A percentile compares a stretch with the other conserved stretches of the same genome.
phyloP scores from a whole-genome alignment of 306 rosid genomes.

The Casuarina cunninghamiana region DNA sequence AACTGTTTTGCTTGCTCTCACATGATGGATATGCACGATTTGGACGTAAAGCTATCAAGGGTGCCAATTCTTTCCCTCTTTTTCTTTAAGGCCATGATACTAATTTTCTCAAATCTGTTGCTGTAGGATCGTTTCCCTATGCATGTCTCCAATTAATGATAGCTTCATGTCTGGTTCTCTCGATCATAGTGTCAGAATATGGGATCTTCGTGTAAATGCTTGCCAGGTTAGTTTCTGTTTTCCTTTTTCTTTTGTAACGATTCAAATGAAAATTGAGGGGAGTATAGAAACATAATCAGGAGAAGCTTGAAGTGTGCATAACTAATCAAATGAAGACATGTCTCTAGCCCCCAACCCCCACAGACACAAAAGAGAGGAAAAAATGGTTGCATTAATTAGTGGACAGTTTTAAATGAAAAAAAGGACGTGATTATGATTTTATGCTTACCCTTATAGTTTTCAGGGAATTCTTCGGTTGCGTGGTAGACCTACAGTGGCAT shows the following conservation, averaged over 20 bases:
- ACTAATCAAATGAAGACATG: not conserved
- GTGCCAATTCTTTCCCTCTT: not conserved
- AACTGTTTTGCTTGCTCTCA: not conserved
- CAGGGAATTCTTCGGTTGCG: slow-evolving; percentile 93
- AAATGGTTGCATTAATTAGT: not conserved
- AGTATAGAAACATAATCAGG: not conserved
- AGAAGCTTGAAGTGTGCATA: not conserved
- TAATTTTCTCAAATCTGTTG: slow-evolving; percentile 29
- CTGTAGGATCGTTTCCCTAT: slow-evolving; percentile 83
- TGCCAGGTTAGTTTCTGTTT: slow-evolving; percentile 71
- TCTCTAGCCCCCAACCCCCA: too few species aligned
- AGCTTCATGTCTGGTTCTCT: slow-evolving; percentile 99
- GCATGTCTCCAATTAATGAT: slow-evolving; percentile 98
- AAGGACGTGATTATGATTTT: slow-evolving; percentile 30
- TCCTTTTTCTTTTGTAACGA: not conserved
- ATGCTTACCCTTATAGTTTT: slow-evolving; percentile 52
- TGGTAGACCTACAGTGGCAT: slow-evolving; percentile 96
- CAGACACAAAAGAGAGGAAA: not conserved
- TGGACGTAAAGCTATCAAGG: slow-evolving; percentile 4
- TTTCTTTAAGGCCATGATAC: slow-evolving; percentile 21
- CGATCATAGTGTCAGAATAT: slow-evolving; percentile 91
- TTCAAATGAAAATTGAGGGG: not conserved
- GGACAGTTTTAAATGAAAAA: not conserved
- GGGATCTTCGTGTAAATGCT: slow-evolving; percentile 98
- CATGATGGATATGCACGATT: slow-evolving; percentile 9